phyloP scores from a whole-genome alignment of 148 eudicot genomes.

The Rhododendron vialii region DNA sequence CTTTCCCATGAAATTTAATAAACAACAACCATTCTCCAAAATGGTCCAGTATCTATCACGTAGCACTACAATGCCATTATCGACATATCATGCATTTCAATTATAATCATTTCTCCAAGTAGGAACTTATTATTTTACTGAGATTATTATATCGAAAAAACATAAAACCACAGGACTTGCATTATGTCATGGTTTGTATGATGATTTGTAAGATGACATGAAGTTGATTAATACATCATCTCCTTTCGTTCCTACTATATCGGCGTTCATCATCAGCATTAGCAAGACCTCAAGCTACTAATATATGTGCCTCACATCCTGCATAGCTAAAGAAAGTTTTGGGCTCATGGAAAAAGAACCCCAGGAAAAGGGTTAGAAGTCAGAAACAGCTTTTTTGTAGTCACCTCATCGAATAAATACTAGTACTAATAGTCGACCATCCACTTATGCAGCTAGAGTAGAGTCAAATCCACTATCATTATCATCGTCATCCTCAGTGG shows the following conservation, averaged over 20 bases:
- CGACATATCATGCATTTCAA: neutral
- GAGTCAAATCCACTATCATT: conserved; percentile 14
- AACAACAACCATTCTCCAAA: neutral
- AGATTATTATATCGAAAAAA: neutral
- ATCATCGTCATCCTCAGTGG: conserved; percentile 16
- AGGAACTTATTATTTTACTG: neutral
- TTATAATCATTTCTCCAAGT: neutral
- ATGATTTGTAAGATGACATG: neutral
- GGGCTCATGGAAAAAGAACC: too few species aligned
- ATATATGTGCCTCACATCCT: neutral
- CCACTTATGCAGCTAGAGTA: conserved; percentile 14
- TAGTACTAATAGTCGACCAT: neutral
- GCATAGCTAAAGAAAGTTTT: neutral
- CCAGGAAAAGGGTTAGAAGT: neutral
- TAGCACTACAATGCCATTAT: neutral
- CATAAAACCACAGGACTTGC: conserved; percentile 2
- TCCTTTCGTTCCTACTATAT: neutral
- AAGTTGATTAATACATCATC: too few species aligned
- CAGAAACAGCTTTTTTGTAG: neutral
- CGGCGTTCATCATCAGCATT: neutral
- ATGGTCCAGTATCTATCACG: neutral
- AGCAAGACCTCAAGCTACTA: neutral
- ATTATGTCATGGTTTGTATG: conserved; percentile 3
- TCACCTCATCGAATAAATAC: neutral
- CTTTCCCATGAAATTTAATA: neutral